These are phyloP conservation scores for Acephala macrosclerotiorum DNA, from an alignment of 2,329 filamentous ascomycete genomes.

Conservation along the genomic window DNA sequence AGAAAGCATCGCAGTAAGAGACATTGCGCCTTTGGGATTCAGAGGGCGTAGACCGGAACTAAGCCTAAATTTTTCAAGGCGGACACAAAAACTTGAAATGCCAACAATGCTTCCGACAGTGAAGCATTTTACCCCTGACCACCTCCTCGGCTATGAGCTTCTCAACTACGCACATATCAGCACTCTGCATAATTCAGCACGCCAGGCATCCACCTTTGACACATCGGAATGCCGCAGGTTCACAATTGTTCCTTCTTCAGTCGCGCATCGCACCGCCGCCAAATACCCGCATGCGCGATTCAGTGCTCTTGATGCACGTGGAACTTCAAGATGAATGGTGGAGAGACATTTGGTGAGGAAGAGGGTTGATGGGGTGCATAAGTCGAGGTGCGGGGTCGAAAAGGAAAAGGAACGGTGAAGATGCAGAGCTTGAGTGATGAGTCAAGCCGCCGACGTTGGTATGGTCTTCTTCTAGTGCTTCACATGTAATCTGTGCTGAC, in stretches of 20 bases:
- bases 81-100: background rate
- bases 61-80: background rate
- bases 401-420: background rate
- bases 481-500: background rate
- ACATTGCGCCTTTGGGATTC: too few relatives aligned
- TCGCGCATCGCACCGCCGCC: background rate
- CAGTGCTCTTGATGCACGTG: background rate
- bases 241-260: background rate
- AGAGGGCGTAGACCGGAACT: background rate
- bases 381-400: background rate
- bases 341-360: background rate
- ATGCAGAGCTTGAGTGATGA: background rate
- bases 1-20: too few relatives aligned
- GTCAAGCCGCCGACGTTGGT: background rate
- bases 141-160: background rate
- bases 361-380: background rate
- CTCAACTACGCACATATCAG: background rate
- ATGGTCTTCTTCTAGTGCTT: background rate
- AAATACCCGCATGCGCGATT: background rate
- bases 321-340: background rate
- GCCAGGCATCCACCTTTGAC: background rate
- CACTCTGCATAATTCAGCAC: constrained; percentile 4
- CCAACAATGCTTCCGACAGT: background rate
- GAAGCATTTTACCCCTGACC: background rate
- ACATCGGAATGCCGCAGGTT: background rate